Conservation (phyloP, 208 protist genomes). For the Acanthamoeba lenticulata region DNA sequence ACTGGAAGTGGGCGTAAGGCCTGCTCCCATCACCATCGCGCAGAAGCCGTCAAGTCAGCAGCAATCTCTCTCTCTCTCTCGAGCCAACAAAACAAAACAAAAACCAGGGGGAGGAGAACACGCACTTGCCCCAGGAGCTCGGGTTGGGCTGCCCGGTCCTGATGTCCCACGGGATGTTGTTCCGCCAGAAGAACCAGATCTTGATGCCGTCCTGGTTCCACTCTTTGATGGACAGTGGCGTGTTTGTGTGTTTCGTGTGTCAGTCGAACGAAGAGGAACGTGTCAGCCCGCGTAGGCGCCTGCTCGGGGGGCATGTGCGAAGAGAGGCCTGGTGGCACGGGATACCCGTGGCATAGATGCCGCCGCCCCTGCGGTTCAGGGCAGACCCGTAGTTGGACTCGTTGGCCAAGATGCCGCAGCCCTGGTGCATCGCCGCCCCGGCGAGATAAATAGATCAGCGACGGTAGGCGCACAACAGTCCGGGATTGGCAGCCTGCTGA, state of each 20-base stretch:
- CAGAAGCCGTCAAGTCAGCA: neutral
- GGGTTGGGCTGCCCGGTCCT: conserved; percentile 28
- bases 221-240: neutral
- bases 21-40: neutral
- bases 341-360: neutral
- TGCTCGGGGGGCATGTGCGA: neutral
- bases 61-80: too few relatives aligned
- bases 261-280: too few relatives aligned
- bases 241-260: neutral
- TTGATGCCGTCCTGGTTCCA: conserved; percentile 8
- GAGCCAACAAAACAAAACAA: too few relatives aligned
- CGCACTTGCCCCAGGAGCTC: conserved; percentile 23
- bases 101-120: neutral
- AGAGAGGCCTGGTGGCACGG: neutral
- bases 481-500: neutral
- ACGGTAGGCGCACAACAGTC: neutral
- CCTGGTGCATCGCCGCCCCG: neutral
- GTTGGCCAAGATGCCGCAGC: conserved; percentile 17
- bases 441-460: neutral
- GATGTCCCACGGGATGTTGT: conserved; percentile 9
- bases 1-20: conserved; percentile 3
- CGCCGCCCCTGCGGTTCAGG: neutral
- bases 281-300: too few relatives aligned
- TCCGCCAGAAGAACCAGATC: conserved; percentile 24
- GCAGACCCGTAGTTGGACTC: neutral